Evolutionary conservation across 2,329 filamentous ascomycete species (phyloP).

Genomic region (Claviceps citrina): DNA sequence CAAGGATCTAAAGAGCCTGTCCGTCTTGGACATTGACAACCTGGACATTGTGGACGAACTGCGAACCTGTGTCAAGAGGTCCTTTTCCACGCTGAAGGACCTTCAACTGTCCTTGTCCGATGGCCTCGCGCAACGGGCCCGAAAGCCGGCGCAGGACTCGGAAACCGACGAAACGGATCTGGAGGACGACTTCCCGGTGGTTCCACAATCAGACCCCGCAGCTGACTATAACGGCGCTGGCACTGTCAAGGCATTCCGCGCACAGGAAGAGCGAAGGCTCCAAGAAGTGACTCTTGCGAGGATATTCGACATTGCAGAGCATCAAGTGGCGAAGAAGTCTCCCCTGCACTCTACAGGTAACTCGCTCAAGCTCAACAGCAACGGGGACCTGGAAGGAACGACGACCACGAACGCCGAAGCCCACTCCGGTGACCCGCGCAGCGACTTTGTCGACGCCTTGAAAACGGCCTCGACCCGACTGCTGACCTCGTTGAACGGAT

Average conservation of each 20-base stretch:
- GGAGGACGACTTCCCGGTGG: conserved; percentile 38
- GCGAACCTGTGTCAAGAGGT: conserved; percentile 38
- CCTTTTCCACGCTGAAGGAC: conserved; percentile 35
- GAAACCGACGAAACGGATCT: conserved; percentile 35
- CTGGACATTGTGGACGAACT: conserved; percentile 41
- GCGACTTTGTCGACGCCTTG: conserved; percentile 20
- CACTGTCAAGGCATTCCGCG: conserved; percentile 30
- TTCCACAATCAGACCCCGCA: conserved; percentile 18
- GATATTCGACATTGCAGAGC: conserved; percentile 36
- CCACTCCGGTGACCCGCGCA: conserved; percentile 12
- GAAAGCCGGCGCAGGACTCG: conserved; percentile 21
- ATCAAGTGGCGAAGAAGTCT: conserved; percentile 19
- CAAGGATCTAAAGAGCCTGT: conserved; percentile 35
- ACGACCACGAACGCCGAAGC: conserved; percentile 4
- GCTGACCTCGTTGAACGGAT: conserved; percentile 25
- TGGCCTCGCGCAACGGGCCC: conserved; percentile 27
- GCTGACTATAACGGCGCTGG: conserved; percentile 22
- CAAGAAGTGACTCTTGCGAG: conserved; percentile 38
- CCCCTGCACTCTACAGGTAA: conserved; percentile 13
- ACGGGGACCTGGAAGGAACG: conserved; percentile 7
- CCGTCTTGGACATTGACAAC: conserved; percentile 44
- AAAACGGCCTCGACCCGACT: conserved; percentile 27
- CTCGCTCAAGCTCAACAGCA: conserved; percentile 6
- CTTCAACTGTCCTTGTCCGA: conserved; percentile 45
- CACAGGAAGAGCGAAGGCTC: conserved; percentile 36